A percentile compares a stretch with the other conserved stretches of the same genome.
These are phyloP conservation scores for Fomes fomentarius DNA, from an alignment of 1,284 basidiomycete genomes.

Conservation along the genomic window DNA sequence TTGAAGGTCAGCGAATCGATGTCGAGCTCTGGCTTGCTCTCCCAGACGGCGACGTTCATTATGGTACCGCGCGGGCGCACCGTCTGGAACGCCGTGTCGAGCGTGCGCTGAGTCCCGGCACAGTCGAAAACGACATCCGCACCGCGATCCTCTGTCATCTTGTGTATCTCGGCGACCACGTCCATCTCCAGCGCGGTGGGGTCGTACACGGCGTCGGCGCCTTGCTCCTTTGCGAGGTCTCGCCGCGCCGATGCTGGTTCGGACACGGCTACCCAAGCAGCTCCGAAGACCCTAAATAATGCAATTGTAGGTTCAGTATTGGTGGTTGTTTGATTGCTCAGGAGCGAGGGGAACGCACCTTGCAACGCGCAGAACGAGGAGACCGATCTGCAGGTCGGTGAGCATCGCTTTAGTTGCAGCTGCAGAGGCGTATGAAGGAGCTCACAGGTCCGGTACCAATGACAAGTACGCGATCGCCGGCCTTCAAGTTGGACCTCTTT, in stretches of 20 bases:
- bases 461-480: constrained; percentile 33
- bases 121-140: constrained; percentile 39
- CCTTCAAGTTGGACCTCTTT: constrained; percentile 30
- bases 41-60: constrained; percentile 36
- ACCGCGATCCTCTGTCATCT: constrained; percentile 31
- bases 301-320: neutral
- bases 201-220: constrained; percentile 33
- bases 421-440: neutral
- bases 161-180: constrained; percentile 21
- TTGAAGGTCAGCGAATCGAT: constrained; percentile 32
- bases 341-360: neutral
- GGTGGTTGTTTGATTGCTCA: neutral
- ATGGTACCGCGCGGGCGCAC: constrained; percentile 33
- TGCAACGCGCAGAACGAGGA: constrained; percentile 6
- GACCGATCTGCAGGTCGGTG: constrained; percentile 11
- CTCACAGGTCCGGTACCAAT: constrained; percentile 37
- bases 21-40: constrained; percentile 26
- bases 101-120: constrained; percentile 32
- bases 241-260: constrained; percentile 34
- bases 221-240: constrained; percentile 27
- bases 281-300: constrained; percentile 15
- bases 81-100: constrained; percentile 31
- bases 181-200: constrained; percentile 16
- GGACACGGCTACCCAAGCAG: constrained; percentile 33
- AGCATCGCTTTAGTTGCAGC: neutral